Evolutionary conservation across 306 rosid genomes (phyloP).

Genomic region (Canavalia gladiata): DNA sequence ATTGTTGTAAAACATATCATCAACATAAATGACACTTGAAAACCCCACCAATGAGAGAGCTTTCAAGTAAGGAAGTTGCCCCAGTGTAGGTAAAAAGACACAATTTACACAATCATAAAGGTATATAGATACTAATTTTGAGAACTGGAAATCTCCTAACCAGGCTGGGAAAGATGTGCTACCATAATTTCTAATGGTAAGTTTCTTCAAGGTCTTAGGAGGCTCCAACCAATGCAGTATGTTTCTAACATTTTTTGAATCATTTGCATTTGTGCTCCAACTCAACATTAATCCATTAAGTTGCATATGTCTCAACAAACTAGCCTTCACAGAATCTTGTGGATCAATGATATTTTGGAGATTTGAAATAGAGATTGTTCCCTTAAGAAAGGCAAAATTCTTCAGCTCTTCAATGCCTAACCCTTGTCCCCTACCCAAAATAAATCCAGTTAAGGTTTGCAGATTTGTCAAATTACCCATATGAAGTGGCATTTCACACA

Average conservation of each 20-base stretch:
- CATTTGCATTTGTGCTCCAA: constrained; percentile 19
- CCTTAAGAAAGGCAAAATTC: constrained; percentile 21
- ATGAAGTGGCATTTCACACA: not conserved
- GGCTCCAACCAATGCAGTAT: constrained; percentile 16
- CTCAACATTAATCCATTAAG: constrained; percentile 10
- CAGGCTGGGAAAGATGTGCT: constrained; percentile 20
- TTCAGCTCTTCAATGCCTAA: constrained; percentile 23
- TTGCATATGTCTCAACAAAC: not conserved
- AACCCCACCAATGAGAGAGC: constrained; percentile 25
- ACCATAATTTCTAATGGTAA: constrained; percentile 29
- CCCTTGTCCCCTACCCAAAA: constrained; percentile 6
- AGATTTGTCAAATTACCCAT: constrained; percentile 9
- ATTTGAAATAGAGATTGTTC: constrained; percentile 31
- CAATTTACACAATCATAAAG: constrained; percentile 20
- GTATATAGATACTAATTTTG: not conserved
- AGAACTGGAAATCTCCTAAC: constrained; percentile 5
- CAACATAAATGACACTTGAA: not conserved
- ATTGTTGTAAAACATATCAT: not conserved
- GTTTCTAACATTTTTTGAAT: constrained; percentile 9
- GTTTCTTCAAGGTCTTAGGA: constrained; percentile 21
- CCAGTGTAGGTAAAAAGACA: not conserved
- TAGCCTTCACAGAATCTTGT: not conserved
- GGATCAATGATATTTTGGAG: constrained; percentile 17
- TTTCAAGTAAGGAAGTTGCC: constrained; percentile 23
- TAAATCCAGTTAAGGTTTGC: constrained; percentile 14